Percentiles rank a stretch among this genome's conserved stretches.
phyloP scores from a whole-genome alignment of 768 basidiomycete species.

The Mrakia gelida region DNA sequence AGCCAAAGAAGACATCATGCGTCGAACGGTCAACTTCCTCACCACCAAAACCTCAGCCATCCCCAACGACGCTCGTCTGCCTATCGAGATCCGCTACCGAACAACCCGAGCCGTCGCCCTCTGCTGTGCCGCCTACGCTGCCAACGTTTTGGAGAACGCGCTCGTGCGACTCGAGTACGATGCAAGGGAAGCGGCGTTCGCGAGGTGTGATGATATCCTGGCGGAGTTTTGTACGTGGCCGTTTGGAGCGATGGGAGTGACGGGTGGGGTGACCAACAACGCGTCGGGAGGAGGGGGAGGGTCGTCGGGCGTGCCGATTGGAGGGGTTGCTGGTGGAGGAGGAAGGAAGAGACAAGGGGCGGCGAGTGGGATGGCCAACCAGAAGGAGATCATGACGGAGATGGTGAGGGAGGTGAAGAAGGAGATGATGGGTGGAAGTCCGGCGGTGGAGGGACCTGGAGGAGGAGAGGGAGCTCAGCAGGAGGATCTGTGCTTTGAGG shows the following conservation, averaged over 20 bases:
- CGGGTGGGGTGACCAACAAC: constrained; percentile 12
- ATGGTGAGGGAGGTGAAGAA: constrained; percentile 46
- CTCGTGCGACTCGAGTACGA: constrained; percentile 84
- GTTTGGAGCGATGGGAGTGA: constrained; percentile 51
- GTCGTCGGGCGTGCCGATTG: constrained; percentile 13
- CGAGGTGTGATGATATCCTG: constrained; percentile 87
- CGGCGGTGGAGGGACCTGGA: constrained; percentile 29
- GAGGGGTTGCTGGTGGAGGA: constrained; percentile 29
- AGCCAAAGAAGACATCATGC: constrained; percentile 78
- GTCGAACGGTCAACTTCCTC: constrained; percentile 69
- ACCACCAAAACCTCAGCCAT: constrained; percentile 77
- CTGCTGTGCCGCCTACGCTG: constrained; percentile 87
- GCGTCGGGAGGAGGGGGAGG: background rate
- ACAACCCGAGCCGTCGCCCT: constrained; percentile 75
- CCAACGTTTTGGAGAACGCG: constrained; percentile 91
- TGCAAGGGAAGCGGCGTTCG: constrained; percentile 87
- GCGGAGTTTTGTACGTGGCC: constrained; percentile 90
- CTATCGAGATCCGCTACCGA: constrained; percentile 69
- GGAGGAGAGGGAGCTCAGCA: constrained; percentile 43
- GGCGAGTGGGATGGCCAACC: constrained; percentile 36
- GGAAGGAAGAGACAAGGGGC: constrained; percentile 25
- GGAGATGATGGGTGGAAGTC: constrained; percentile 41
- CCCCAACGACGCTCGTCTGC: constrained; percentile 62
- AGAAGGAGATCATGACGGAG: constrained; percentile 47
- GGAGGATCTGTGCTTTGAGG: constrained; percentile 76